phyloP scores from a whole-genome alignment of 495 filamentous ascomycete genomes.

The Penicillium manginii region DNA sequence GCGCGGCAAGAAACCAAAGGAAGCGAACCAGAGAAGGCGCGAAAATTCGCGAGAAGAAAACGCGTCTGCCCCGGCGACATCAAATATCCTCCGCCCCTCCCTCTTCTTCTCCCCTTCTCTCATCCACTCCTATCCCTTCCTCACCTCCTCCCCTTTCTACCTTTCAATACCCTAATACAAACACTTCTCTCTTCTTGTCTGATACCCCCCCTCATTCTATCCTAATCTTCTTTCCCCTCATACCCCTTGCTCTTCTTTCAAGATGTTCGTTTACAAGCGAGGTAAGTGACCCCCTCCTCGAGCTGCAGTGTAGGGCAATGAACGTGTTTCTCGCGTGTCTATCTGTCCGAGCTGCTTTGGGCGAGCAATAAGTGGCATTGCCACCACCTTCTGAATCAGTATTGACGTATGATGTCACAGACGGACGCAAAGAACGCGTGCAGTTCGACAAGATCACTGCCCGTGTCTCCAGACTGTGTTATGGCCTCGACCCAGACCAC shows the following conservation, averaged over 20 bases:
- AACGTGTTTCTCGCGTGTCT: constrained; percentile 9
- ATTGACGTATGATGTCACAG: constrained; percentile 51
- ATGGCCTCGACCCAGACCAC: constrained; percentile 94
- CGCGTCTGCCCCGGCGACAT: constrained; percentile 43
- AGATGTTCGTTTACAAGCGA: constrained; percentile 74
- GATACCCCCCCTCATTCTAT: constrained; percentile 4
- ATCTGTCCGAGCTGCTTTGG: neutral
- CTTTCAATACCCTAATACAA: constrained; percentile 13
- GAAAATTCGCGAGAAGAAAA: constrained; percentile 45
- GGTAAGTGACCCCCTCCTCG: constrained; percentile 51
- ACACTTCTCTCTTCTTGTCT: constrained; percentile 11
- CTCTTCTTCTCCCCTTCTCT: constrained; percentile 33
- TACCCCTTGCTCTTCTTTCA: constrained; percentile 22
- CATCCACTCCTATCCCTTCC: constrained; percentile 18
- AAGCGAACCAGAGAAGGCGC: constrained; percentile 41
- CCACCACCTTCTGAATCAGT: constrained; percentile 25
- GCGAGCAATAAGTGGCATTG: constrained; percentile 17
- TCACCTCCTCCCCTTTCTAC: constrained; percentile 6
- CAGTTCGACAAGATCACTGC: constrained; percentile 99
- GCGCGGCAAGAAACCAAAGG: constrained; percentile 21
- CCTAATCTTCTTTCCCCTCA: constrained; percentile 14
- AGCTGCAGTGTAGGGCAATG: neutral
- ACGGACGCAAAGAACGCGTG: constrained; percentile 99
- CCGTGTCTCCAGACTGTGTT: constrained; percentile 94
- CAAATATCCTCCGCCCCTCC: constrained; percentile 47